These are phyloP conservation scores for Saccharomyces mikatae DNA, from an alignment of 805 yeast genomes.

Conservation along the genomic window DNA sequence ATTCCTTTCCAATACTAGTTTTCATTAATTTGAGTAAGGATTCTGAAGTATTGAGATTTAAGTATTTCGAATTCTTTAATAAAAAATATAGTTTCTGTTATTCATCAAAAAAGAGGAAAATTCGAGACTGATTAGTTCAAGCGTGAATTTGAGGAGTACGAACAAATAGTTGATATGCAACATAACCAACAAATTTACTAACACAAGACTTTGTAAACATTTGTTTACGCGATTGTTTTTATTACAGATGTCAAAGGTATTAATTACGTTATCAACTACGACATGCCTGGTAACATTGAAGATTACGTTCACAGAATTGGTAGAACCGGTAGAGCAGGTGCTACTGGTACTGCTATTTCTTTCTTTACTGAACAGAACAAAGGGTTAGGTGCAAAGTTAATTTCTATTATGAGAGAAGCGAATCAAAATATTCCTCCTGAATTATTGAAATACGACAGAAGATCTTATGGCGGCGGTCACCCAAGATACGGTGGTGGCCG, in stretches of 20 bases:
- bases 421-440: constrained; percentile 82
- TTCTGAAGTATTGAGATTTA: neutral
- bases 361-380: constrained; percentile 81
- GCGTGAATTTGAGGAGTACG: constrained; percentile 1
- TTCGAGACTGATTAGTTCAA: neutral
- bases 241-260: constrained; percentile 91
- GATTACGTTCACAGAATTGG: constrained; percentile 98
- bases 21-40: neutral
- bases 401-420: constrained; percentile 90
- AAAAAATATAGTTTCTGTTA: neutral
- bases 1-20: neutral
- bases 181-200: constrained; percentile 3
- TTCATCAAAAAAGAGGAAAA: neutral
- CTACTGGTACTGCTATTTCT: constrained; percentile 89
- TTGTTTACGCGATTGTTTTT: constrained; percentile 4
- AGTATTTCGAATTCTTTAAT: constrained; percentile 1
- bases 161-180: neutral
- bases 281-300: constrained; percentile 97
- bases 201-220: constrained; percentile 9
- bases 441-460: constrained; percentile 67
- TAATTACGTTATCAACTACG: constrained; percentile 85
- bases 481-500: constrained; percentile 40
- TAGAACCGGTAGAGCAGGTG: constrained; percentile 97
- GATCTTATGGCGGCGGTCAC: constrained; percentile 55
- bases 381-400: constrained; percentile 81